phyloP scores from a whole-genome alignment of 192 early-diverging fungal species.

The Geosiphon pyriformis region DNA sequence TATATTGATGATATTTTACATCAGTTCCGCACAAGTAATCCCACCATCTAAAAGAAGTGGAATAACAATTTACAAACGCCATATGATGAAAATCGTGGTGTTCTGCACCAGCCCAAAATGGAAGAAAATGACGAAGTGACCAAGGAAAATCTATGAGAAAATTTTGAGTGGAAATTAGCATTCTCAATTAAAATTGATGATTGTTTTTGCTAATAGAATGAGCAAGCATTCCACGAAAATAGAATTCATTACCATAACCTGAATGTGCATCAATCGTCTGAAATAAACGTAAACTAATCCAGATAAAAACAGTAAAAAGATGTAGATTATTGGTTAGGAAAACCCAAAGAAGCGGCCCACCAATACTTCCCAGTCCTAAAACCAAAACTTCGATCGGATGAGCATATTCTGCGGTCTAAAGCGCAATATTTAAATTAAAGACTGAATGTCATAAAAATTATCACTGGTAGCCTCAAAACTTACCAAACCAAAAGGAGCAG shows the following conservation, averaged over 20 bases:
- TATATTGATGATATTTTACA: slow-evolving; percentile 63
- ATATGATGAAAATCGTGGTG: slow-evolving; percentile 95
- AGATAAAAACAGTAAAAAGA: slow-evolving; percentile 75
- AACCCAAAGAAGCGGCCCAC: slow-evolving; percentile 72
- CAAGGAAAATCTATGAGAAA: slow-evolving; percentile 74
- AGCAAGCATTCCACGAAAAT: not conserved
- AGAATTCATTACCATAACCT: slow-evolving; percentile 54
- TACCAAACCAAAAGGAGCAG: slow-evolving; percentile 78
- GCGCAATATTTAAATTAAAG: not conserved
- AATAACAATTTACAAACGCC: slow-evolving; percentile 73
- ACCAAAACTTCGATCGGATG: slow-evolving; percentile 82
- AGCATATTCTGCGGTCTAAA: slow-evolving; percentile 76
- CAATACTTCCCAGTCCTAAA: slow-evolving; percentile 81
- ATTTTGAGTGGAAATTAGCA: not conserved
- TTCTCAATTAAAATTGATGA: not conserved
- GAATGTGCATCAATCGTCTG: slow-evolving; percentile 88
- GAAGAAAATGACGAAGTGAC: slow-evolving; percentile 78
- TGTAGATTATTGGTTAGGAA: slow-evolving; percentile 63
- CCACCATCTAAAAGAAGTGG: slow-evolving; percentile 86
- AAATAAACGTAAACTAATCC: slow-evolving; percentile 77
- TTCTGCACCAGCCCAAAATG: slow-evolving; percentile 88
- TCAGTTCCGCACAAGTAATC: slow-evolving; percentile 86
- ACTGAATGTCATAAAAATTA: not conserved
- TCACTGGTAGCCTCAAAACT: not conserved
- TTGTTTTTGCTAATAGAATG: not conserved